Conservation (phyloP, 139 green algal genomes). For the Tetratostichococcus sp. region DNA sequence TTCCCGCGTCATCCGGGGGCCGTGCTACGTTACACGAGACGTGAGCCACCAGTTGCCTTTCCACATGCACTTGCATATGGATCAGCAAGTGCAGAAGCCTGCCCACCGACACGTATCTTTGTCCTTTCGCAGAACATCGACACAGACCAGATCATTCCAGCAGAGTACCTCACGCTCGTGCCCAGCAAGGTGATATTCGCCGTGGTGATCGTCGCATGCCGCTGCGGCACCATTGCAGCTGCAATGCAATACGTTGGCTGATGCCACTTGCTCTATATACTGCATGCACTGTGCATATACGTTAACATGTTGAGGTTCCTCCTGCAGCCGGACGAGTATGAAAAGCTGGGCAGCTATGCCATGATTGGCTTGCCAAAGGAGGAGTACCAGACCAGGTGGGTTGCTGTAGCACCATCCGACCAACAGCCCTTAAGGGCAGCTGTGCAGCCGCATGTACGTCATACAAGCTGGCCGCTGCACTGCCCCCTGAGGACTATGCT, state of each 20-base stretch:
- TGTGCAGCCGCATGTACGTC: too few relatives aligned
- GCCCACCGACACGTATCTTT: not conserved
- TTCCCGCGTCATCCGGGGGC: constrained; percentile 52
- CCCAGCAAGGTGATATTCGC: too few relatives aligned
- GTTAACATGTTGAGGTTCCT: too few relatives aligned
- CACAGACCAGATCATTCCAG: constrained; percentile 96
- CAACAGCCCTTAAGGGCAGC: too few relatives aligned
- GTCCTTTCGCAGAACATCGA: constrained; percentile 91
- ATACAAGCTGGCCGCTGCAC: not conserved
- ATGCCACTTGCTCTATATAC: too few relatives aligned
- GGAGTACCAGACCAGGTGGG: constrained; percentile 50
- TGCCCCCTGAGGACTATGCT: not conserved
- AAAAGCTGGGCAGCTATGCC: constrained; percentile 94
- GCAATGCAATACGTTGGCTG: too few relatives aligned
- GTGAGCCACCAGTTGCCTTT: constrained; percentile 66
- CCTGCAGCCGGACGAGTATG: constrained; percentile 83
- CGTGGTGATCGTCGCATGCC: too few relatives aligned
- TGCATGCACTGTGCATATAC: too few relatives aligned
- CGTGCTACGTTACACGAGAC: constrained; percentile 73
- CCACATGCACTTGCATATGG: too few relatives aligned
- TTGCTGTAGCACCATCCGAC: too few relatives aligned
- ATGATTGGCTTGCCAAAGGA: constrained; percentile 82
- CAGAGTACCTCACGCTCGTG: constrained; percentile 93
- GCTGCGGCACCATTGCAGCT: too few relatives aligned
- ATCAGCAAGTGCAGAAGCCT: too few relatives aligned